A percentile compares a stretch with the other conserved stretches of the same genome.
phyloP scores from a whole-genome alignment of 352 stramenopile genomes.

The Hyaloperonospora arabidopsidis region DNA sequence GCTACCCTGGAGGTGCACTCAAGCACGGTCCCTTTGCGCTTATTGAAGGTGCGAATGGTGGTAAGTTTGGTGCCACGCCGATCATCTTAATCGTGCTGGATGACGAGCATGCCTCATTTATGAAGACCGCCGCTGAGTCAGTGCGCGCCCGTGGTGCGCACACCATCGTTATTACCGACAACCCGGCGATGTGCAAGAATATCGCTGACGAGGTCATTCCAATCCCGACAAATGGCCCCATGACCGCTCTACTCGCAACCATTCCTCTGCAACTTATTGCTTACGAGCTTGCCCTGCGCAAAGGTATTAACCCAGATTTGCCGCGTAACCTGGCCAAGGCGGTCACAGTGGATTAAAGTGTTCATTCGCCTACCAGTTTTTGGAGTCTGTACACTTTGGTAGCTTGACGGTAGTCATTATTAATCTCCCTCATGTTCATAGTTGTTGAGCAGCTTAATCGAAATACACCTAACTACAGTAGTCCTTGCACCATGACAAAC shows the following conservation, averaged over 20 bases:
- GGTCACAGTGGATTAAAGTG: constrained; percentile 95
- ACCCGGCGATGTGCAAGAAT: constrained; percentile 87
- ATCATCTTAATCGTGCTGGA: constrained; percentile 97
- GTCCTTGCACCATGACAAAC: too few species aligned
- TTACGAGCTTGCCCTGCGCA: constrained; percentile 95
- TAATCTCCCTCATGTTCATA: too few species aligned
- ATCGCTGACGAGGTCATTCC: constrained; percentile 90
- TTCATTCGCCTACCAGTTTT: too few species aligned
- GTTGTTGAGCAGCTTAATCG: too few species aligned
- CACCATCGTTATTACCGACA: constrained; percentile 98
- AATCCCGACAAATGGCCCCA: constrained; percentile 94
- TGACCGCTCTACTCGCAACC: constrained; percentile 93
- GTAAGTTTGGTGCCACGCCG: constrained; percentile 92
- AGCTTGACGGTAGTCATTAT: too few species aligned
- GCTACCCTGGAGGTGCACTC: constrained; percentile 94
- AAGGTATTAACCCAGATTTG: constrained; percentile 96
- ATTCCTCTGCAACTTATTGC: constrained; percentile 96
- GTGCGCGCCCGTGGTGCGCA: constrained; percentile 94
- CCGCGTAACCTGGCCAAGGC: constrained; percentile 98
- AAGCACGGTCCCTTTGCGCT: constrained; percentile 99
- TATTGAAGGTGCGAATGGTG: constrained; percentile 91
- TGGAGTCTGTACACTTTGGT: too few species aligned
- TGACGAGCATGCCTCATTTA: constrained; percentile 93
- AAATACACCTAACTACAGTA: too few species aligned
- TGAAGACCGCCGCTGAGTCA: constrained; percentile 93